Conservation (phyloP, 108 stramenopile genomes). For the Pseudonitzschia pungens region DNA sequence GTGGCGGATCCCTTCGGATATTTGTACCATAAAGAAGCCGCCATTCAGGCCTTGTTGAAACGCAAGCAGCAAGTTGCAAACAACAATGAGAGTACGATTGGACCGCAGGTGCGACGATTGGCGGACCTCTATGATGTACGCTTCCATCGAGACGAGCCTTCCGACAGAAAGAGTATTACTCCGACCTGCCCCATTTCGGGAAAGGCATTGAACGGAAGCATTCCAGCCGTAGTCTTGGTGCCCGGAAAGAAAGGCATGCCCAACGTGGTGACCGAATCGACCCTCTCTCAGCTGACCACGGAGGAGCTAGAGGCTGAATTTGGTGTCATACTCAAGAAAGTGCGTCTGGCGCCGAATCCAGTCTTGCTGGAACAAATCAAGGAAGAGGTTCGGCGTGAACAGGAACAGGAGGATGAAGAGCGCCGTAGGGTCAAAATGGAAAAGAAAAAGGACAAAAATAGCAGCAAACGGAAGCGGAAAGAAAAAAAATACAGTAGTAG, state of each 20-base stretch:
- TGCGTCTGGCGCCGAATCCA: conserved; percentile 67
- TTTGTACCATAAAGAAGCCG: conserved; percentile 75
- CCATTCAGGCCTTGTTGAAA: conserved; percentile 69
- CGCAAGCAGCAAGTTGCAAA: conserved; percentile 25
- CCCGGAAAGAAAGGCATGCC: conserved; percentile 34
- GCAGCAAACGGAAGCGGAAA: neutral
- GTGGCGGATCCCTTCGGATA: conserved; percentile 73
- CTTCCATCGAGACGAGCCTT: conserved; percentile 40
- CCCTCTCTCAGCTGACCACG: conserved; percentile 64
- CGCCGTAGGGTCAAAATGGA: conserved; percentile 20
- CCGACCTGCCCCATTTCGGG: conserved; percentile 72
- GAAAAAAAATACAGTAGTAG: neutral
- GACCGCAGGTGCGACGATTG: conserved; percentile 61
- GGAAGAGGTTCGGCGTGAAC: conserved; percentile 32
- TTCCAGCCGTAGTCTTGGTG: conserved; percentile 54
- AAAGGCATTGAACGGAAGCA: conserved; percentile 60
- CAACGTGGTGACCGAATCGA: conserved; percentile 74
- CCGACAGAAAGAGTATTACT: neutral
- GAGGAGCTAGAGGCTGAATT: conserved; percentile 61
- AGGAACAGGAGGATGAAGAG: conserved; percentile 41
- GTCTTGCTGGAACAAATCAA: conserved; percentile 44
- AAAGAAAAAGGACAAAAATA: conserved; percentile 14
- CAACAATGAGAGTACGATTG: conserved; percentile 18
- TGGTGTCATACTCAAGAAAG: conserved; percentile 60
- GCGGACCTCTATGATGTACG: conserved; percentile 69